These are phyloP conservation scores for Areca catechu DNA, from an alignment of 176 grass and related monocot species.

Conservation along the genomic window DNA sequence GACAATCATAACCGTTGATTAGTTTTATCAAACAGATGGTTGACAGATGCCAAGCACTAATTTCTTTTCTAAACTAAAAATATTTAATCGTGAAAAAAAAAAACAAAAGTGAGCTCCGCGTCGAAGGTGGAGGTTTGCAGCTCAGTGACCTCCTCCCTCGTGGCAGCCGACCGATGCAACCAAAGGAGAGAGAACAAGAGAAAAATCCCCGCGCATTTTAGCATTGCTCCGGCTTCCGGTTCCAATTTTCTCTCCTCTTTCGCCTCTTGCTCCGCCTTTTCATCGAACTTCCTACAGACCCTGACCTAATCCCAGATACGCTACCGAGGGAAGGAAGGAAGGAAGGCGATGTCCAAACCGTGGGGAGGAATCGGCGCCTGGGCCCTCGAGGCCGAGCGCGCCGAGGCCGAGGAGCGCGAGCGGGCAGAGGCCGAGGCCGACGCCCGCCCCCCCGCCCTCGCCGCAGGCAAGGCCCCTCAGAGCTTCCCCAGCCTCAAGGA, in stretches of 20 bases:
- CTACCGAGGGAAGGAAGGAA: too few relatives aligned
- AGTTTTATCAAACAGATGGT: too few relatives aligned
- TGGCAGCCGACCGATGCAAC: too few relatives aligned
- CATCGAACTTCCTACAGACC: background rate
- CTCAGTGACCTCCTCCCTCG: too few relatives aligned
- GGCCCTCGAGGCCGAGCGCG: constrained; percentile 94
- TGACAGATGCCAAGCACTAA: too few relatives aligned
- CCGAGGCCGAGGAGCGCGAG: constrained; percentile 86
- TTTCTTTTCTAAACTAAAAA: too few relatives aligned
- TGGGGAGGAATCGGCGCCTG: constrained; percentile 92
- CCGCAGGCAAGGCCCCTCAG: constrained; percentile 19
- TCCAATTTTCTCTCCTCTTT: background rate
- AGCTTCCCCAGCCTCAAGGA: constrained; percentile 82
- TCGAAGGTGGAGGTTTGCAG: too few relatives aligned
- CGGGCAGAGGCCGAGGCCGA: constrained; percentile 8
- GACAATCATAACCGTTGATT: too few relatives aligned
- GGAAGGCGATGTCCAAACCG: constrained; percentile 50
- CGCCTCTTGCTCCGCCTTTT: background rate
- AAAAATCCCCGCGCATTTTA: too few relatives aligned
- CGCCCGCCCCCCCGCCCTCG: constrained; percentile 17
- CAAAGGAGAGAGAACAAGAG: too few relatives aligned
- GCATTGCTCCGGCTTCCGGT: background rate
- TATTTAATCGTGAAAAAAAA: too few relatives aligned
- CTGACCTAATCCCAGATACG: background rate
- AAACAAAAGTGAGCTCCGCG: too few relatives aligned